Percentiles rank a stretch among this genome's conserved stretches.
Evolutionary conservation across 176 grass and related monocot genomes (phyloP).

Genomic region (Melocanna baccifera): DNA sequence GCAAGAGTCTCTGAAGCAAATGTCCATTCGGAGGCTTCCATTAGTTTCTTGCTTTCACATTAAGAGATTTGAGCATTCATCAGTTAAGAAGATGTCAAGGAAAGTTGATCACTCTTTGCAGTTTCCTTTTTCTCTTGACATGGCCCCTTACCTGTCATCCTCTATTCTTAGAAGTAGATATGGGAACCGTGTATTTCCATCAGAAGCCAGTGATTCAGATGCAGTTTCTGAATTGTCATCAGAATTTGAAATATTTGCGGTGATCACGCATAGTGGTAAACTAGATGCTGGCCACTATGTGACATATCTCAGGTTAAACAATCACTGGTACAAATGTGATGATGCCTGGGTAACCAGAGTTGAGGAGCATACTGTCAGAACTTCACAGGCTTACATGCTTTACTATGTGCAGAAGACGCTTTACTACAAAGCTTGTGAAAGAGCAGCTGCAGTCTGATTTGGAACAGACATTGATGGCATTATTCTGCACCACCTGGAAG

Average conservation of each 20-base stretch:
- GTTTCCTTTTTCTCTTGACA: slow-evolving; percentile 91
- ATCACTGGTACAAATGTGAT: slow-evolving; percentile 95
- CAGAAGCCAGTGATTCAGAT: slow-evolving; percentile 55
- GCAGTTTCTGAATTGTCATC: slow-evolving; percentile 54
- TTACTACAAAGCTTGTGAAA: slow-evolving; percentile 83
- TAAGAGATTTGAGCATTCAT: slow-evolving; percentile 90
- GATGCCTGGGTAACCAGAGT: slow-evolving; percentile 91
- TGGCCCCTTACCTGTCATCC: slow-evolving; percentile 85
- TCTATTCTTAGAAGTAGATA: slow-evolving; percentile 84
- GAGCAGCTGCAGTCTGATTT: slow-evolving; percentile 31
- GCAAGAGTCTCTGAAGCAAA: slow-evolving; percentile 94
- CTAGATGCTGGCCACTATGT: slow-evolving; percentile 91
- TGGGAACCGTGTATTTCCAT: slow-evolving; percentile 81
- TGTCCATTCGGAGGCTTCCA: slow-evolving; percentile 96
- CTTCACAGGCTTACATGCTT: slow-evolving; percentile 93
- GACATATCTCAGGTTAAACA: slow-evolving; percentile 78
- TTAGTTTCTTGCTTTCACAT: slow-evolving; percentile 92
- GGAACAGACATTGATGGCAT: not conserved
- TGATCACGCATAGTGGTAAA: slow-evolving; percentile 80
- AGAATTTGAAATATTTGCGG: slow-evolving; percentile 91
- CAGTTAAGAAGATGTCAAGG: slow-evolving; percentile 70
- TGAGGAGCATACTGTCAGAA: slow-evolving; percentile 75
- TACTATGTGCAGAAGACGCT: slow-evolving; percentile 97
- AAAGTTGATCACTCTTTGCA: slow-evolving; percentile 89
- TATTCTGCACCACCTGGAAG: not conserved